A percentile compares a stretch with the other conserved stretches of the same genome.
These are phyloP conservation scores for Solanum ossicruentum DNA, from an alignment of 257 asterid species.

Conservation along the genomic window DNA sequence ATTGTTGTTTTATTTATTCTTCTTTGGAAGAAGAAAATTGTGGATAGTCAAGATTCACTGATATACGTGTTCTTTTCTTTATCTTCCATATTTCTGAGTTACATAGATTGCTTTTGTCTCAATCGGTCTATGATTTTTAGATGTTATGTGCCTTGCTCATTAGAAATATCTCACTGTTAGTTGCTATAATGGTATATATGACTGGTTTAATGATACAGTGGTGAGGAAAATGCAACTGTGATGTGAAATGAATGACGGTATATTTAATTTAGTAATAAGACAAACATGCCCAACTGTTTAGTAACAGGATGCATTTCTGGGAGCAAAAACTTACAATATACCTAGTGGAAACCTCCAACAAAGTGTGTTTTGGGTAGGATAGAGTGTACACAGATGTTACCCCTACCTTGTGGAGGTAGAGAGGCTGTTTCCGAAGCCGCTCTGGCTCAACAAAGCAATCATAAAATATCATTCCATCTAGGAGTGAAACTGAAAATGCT, in stretches of 20 bases:
- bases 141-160: not conserved
- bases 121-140: not conserved
- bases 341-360: not conserved
- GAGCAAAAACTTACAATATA: not conserved
- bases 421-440: not conserved
- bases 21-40: not conserved
- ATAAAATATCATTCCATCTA: not conserved
- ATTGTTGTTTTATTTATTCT: not conserved
- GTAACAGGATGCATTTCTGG: not conserved
- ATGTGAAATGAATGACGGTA: not conserved
- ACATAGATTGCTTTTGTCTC: not conserved
- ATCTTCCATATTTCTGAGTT: not conserved
- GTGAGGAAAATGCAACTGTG: not conserved
- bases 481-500: not conserved
- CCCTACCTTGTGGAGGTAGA: not conserved
- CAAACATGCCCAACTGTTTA: not conserved
- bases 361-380: not conserved
- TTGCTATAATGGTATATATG: not conserved
- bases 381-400: not conserved
- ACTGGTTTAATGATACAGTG: not conserved
- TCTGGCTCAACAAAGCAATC: not conserved
- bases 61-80: not conserved
- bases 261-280: not conserved
- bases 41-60: not conserved
- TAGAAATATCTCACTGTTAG: not conserved